A percentile compares a stretch with the other conserved stretches of the same genome.
These are phyloP conservation scores for Cardamine chenopodiifolia DNA, from an alignment of 345 rosid species.

Conservation along the genomic window DNA sequence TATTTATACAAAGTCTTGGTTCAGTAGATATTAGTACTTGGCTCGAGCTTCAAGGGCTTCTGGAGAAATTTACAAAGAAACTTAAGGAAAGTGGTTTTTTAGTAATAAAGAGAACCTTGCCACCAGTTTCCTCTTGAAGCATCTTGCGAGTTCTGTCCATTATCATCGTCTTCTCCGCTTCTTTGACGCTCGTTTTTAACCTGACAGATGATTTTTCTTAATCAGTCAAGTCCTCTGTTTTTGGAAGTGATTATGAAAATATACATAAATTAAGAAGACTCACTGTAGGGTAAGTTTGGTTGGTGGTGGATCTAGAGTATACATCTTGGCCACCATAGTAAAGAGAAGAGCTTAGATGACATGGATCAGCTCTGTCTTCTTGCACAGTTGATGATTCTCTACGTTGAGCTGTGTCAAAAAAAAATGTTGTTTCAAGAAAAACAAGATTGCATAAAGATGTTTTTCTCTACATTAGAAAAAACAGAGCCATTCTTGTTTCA, in stretches of 20 bases:
- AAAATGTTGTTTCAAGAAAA: conserved; percentile 15
- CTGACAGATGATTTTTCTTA: conserved; percentile 10
- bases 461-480: conserved; percentile 15
- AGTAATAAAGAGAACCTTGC: conserved; percentile 98
- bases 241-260: not conserved
- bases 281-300: conserved; percentile 59
- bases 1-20: conserved; percentile 33
- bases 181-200: conserved; percentile 57
- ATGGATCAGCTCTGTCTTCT: conserved; percentile 46
- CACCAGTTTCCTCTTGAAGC: conserved; percentile 99
- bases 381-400: conserved; percentile 42
- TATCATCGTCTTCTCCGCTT: conserved; percentile 58
- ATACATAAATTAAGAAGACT: conserved; percentile 39
- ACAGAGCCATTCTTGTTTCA: conserved; percentile 20
- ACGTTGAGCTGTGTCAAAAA: conserved; percentile 43
- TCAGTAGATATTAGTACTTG: conserved; percentile 28
- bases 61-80: conserved; percentile 31
- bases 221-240: conserved; percentile 12
- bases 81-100: conserved; percentile 36
- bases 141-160: conserved; percentile 56
- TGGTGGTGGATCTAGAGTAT: conserved; percentile 54
- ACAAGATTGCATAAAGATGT: too few relatives aligned
- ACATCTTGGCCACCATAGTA: conserved; percentile 94
- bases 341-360: conserved; percentile 88
- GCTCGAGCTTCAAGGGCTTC: conserved; percentile 25